These are phyloP conservation scores for Colletotrichum sp. DNA, from an alignment of 2,329 filamentous ascomycete genomes.

Conservation along the genomic window DNA sequence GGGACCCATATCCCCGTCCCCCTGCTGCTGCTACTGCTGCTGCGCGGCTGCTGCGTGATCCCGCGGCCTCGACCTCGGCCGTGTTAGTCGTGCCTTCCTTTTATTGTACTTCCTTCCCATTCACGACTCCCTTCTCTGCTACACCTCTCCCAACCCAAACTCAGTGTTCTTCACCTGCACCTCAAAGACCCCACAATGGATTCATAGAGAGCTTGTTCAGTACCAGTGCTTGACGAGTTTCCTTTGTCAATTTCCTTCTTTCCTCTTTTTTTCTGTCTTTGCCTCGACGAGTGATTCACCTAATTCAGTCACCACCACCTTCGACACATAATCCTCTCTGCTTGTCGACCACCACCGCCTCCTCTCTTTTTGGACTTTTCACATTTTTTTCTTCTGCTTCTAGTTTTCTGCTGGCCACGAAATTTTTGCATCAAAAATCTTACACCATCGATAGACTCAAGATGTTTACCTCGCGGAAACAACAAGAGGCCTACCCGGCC, in stretches of 20 bases:
- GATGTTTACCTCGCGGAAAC: constrained; percentile 42
- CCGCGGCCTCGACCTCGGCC: background rate
- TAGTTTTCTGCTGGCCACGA: constrained; percentile 1
- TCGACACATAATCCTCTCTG: background rate
- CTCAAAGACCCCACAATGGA: constrained; percentile 14
- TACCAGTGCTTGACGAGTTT: constrained; percentile 20
- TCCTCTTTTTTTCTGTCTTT: background rate
- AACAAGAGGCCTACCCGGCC: constrained; percentile 37
- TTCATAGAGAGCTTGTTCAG: constrained; percentile 19
- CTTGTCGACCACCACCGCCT: background rate
- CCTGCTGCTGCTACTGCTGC: background rate
- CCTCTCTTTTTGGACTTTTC: background rate
- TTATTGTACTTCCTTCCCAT: constrained; percentile 12
- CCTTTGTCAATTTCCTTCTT: constrained; percentile 21
- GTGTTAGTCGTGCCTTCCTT: constrained; percentile 15
- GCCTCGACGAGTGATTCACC: constrained; percentile 9
- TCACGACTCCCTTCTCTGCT: background rate
- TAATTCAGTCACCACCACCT: constrained; percentile 4
- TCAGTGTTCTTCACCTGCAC: background rate
- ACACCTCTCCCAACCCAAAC: background rate
- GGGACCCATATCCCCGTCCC: background rate
- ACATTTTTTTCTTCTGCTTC: background rate
- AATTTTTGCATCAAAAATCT: constrained; percentile 1
- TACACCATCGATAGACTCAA: constrained; percentile 32
- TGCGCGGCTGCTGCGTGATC: constrained; percentile 5